Evolutionary conservation across 225 moss, liverwort and hornwort genomes (phyloP).

Genomic region (Physcomitrium patens): DNA sequence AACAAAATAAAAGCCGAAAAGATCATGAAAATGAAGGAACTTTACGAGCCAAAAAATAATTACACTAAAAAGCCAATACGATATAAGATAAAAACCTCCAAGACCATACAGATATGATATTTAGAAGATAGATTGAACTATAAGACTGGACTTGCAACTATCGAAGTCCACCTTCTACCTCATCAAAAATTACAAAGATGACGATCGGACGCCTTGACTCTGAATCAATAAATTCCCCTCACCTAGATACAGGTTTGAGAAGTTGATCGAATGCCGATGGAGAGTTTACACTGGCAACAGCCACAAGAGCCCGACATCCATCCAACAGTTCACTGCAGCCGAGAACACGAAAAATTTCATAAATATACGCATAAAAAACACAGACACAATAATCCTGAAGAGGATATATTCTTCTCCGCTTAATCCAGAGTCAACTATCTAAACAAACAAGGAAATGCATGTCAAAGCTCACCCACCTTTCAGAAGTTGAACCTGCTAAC

Average conservation of each 20-base stretch:
- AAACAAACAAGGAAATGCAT: constrained; percentile 14
- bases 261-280: constrained; percentile 98
- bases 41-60: background rate
- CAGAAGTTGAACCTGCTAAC: constrained; percentile 69
- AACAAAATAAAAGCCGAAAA: constrained; percentile 22
- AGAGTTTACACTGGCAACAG: constrained; percentile 85
- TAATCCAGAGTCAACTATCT: constrained; percentile 5
- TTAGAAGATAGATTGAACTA: constrained; percentile 21
- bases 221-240: constrained; percentile 25
- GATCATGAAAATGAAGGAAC: background rate
- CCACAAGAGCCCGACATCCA: constrained; percentile 90
- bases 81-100: background rate
- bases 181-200: constrained; percentile 17
- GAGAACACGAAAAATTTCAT: constrained; percentile 18
- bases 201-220: constrained; percentile 10
- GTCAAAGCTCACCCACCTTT: constrained; percentile 60
- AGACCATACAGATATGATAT: background rate
- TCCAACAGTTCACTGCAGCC: constrained; percentile 87
- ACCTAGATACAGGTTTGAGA: constrained; percentile 85
- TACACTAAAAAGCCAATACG: constrained; percentile 2
- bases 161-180: background rate
- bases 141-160: background rate
- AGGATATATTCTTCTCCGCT: background rate
- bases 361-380: constrained; percentile 5
- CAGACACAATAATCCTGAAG: constrained; percentile 18